Evolutionary conservation across 192 early-diverging fungal species (phyloP).

Genomic region (Thoreauomyces humboldtii): DNA sequence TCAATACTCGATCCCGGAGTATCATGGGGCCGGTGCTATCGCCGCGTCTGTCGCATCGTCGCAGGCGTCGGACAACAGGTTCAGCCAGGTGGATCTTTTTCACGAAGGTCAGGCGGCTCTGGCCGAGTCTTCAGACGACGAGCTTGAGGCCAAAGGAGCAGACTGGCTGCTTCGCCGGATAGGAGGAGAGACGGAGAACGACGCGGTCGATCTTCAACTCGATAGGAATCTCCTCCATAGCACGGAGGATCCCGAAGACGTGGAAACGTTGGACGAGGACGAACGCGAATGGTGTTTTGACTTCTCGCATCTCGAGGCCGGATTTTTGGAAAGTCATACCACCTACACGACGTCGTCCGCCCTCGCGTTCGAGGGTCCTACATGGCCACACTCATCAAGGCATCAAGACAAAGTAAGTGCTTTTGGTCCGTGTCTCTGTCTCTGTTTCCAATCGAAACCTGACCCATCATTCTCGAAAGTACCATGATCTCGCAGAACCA

Average conservation of each 20-base stretch:
- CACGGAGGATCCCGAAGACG: neutral
- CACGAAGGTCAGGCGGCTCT: neutral
- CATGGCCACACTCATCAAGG: neutral
- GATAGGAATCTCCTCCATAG: neutral
- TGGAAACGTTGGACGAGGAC: neutral
- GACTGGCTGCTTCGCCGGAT: slow-evolving; percentile 1
- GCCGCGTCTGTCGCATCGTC: neutral
- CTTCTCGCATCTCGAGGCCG: neutral
- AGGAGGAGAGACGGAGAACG: neutral
- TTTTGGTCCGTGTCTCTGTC: neutral
- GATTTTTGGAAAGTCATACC: neutral
- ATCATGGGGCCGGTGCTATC: neutral
- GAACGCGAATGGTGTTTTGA: neutral
- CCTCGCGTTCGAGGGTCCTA: slow-evolving; percentile 1
- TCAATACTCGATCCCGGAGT: neutral
- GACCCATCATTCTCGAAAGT: too few species aligned
- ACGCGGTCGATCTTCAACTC: neutral
- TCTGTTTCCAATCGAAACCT: neutral
- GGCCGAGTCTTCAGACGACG: neutral
- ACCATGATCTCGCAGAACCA: neutral
- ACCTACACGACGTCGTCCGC: slow-evolving; percentile 1
- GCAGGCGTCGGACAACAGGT: neutral
- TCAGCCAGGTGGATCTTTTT: neutral
- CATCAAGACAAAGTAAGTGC: neutral
- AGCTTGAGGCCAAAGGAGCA: neutral